Evolutionary conservation across 2,329 filamentous ascomycete genomes (phyloP).

Genomic region (Fusarium xyrophilum): DNA sequence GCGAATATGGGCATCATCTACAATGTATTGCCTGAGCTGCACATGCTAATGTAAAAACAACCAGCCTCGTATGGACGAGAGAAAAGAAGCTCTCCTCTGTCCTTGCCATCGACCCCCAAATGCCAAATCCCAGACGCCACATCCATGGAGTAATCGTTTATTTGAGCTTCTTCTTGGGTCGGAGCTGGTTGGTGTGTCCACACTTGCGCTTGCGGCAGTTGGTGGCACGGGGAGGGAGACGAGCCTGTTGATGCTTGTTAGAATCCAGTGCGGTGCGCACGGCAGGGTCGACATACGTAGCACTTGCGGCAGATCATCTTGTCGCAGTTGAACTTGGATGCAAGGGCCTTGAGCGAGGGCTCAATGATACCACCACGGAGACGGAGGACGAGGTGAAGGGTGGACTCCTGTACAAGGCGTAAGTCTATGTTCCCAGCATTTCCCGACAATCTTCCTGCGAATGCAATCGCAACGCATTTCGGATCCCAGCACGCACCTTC

Average conservation of each 20-base stretch:
- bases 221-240: conserved; percentile 96
- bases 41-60: conserved; percentile 53
- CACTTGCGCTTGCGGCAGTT: conserved; percentile 99
- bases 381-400: conserved; percentile 97
- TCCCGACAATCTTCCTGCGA: background rate
- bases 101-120: conserved; percentile 48
- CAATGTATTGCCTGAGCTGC: conserved; percentile 49
- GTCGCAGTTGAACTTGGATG: conserved; percentile 99
- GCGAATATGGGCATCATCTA: conserved; percentile 47
- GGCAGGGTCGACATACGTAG: conserved; percentile 73
- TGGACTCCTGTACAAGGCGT: conserved; percentile 76
- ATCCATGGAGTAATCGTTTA: conserved; percentile 54
- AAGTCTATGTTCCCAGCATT: conserved; percentile 37
- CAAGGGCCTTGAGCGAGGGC: conserved; percentile 97
- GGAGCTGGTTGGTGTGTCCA: conserved; percentile 99
- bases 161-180: conserved; percentile 99
- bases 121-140: conserved; percentile 56
- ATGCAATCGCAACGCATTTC: conserved; percentile 4
- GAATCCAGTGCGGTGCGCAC: background rate
- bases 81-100: conserved; percentile 43
- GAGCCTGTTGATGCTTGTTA: conserved; percentile 57
- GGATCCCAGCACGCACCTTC: conserved; percentile 70
- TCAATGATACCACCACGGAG: conserved; percentile 99
- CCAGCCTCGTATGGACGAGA: conserved; percentile 47
- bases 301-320: conserved; percentile 99